These are phyloP conservation scores for Exophiala lecanii-corni DNA, from an alignment of 2,329 filamentous ascomycete species.

Conservation along the genomic window DNA sequence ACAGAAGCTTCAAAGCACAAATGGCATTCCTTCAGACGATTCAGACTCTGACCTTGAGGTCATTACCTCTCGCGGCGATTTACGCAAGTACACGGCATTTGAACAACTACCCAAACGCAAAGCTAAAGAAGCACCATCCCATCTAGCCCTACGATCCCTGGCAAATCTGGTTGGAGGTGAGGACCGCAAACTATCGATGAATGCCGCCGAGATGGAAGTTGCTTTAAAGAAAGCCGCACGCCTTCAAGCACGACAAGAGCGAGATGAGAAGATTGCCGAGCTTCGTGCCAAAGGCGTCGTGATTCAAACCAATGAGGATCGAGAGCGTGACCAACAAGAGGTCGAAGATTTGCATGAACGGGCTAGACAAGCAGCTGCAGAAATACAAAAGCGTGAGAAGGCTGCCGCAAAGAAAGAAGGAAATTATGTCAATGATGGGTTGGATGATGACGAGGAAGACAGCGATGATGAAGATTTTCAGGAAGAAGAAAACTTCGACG, in stretches of 20 bases:
- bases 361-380: constrained; percentile 73
- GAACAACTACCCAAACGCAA: constrained; percentile 62
- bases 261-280: constrained; percentile 69
- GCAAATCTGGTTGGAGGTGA: constrained; percentile 65
- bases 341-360: constrained; percentile 85
- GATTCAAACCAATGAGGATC: constrained; percentile 80
- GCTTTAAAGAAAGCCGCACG: constrained; percentile 67
- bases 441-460: constrained; percentile 53
- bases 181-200: constrained; percentile 54
- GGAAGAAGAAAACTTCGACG: constrained; percentile 39
- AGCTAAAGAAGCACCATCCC: constrained; percentile 57
- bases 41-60: constrained; percentile 61
- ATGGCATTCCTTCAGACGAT: constrained; percentile 7
- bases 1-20: background rate
- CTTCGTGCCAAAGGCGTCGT: constrained; percentile 75
- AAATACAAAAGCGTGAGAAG: constrained; percentile 72
- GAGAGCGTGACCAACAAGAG: constrained; percentile 72
- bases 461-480: constrained; percentile 50
- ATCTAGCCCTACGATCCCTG: constrained; percentile 67
- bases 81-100: constrained; percentile 56
- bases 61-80: constrained; percentile 39
- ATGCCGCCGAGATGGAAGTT: constrained; percentile 62
- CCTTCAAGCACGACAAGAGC: constrained; percentile 72
- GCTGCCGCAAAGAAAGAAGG: constrained; percentile 64
- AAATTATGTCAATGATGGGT: constrained; percentile 41